Conservation (phyloP, 257 asterid genomes). For the Linaria vulgaris region DNA sequence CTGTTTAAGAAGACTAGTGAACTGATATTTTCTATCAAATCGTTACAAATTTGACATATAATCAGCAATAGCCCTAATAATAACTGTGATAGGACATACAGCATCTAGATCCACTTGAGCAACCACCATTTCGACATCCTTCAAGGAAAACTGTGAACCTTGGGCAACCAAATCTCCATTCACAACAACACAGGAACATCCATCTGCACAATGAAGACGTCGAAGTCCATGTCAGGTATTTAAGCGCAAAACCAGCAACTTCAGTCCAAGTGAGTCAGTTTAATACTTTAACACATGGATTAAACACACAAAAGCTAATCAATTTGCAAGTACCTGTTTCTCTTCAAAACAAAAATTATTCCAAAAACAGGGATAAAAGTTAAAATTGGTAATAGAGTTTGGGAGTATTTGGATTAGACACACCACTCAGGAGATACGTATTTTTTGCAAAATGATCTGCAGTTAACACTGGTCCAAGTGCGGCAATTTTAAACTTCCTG, state of each 20-base stretch:
- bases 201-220: constrained; percentile 56
- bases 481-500: no score
- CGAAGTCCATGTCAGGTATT: background rate
- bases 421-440: no score
- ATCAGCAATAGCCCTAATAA: constrained; percentile 9
- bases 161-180: constrained; percentile 95
- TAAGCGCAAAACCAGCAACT: background rate
- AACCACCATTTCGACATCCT: constrained; percentile 89
- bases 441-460: no score
- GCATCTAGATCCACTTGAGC: constrained; percentile 97
- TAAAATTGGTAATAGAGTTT: background rate
- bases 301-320: constrained; percentile 6
- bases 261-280: constrained; percentile 5
- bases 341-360: constrained; percentile 12
- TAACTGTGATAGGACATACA: constrained; percentile 47
- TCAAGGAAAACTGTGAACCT: constrained; percentile 88
- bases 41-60: background rate
- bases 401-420: background rate
- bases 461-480: no score
- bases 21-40: constrained; percentile 2
- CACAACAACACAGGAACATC: constrained; percentile 88
- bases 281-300: background rate
- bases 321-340: background rate
- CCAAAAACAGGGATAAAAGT: background rate
- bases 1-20: background rate